Evolutionary conservation across 148 eudicot species (phyloP), one percentile per base, ranked within the genome.

Genomic region (Rheum nobile): DNA sequence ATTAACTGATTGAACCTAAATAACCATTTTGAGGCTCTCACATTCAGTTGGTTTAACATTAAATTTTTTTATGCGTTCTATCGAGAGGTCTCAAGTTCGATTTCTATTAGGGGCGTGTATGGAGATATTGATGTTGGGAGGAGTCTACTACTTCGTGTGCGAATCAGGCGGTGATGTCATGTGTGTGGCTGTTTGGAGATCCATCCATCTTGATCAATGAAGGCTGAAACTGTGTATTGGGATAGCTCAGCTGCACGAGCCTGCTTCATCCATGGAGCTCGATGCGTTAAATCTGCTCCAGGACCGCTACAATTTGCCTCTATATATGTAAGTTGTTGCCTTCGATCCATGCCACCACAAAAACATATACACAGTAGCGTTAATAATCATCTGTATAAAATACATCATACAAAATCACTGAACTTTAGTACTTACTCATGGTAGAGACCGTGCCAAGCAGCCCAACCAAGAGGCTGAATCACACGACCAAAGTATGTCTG

Each of bases 241-340:
- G 0, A 1, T 1, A 74, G 2, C 22, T 59, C 42, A 2, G 16
- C 6, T 11, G 16, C 17, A 13, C 0, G 0, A 26, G 8, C 4
- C 1, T 38, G 11, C n/a, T 5, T 77, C 41, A 42, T 31, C 78
- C 83, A 81, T 52, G 73, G 19, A 46, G 75, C 78, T 17, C 83
- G 78, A 29, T 71, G 34, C 4, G 48, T 59, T 16, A 1, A n/a
- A 54, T 71, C 12, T 26, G 80, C 72, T 1, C 83, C 83, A 8
- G 76, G 75, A 29, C 83, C 83, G 0, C 32, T 63, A 61, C 80
- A 77, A 71, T 50, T 28, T 1, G 42, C 57, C 54, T 81, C 83
- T 3, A 57, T 74, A 21, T 19, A 77, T 37, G 75, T 75, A 4
- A 71, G 17, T 38, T 81, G 55, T 28, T 72, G 38, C 70, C 70